Percentiles rank a stretch among this genome's conserved stretches.
phyloP scores from a whole-genome alignment of 345 rosid species.

The Eucalyptus pumila region DNA sequence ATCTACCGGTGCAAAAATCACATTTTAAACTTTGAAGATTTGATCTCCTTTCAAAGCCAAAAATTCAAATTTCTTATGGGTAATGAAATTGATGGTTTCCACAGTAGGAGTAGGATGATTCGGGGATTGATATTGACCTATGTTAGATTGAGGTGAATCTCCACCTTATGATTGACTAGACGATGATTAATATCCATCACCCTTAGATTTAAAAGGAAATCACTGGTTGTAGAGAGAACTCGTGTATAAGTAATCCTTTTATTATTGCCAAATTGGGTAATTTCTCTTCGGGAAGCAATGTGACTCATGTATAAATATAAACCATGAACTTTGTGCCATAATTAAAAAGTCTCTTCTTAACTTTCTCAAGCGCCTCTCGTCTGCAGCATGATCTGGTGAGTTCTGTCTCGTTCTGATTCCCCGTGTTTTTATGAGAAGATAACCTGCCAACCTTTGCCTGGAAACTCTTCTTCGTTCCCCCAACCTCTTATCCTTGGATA shows the following conservation, averaged over 20 bases:
- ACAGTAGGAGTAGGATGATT: rapidly evolving
- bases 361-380: neutral
- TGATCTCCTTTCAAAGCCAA: neutral
- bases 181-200: neutral
- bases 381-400: neutral
- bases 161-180: rapidly evolving
- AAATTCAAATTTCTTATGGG: neutral
- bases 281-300: neutral
- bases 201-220: neutral
- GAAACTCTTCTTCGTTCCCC: neutral
- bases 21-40: neutral
- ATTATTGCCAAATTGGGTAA: neutral
- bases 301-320: neutral
- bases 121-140: rapidly evolving
- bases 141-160: rapidly evolving
- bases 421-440: neutral
- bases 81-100: neutral
- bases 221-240: neutral
- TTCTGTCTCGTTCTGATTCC: neutral
- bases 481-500: neutral
- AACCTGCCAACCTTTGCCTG: neutral
- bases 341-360: neutral
- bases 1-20: neutral
- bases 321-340: neutral
- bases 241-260: neutral